These are phyloP conservation scores for Aspergillus leporis DNA, from an alignment of 495 filamentous ascomycete genomes.

Conservation along the genomic window DNA sequence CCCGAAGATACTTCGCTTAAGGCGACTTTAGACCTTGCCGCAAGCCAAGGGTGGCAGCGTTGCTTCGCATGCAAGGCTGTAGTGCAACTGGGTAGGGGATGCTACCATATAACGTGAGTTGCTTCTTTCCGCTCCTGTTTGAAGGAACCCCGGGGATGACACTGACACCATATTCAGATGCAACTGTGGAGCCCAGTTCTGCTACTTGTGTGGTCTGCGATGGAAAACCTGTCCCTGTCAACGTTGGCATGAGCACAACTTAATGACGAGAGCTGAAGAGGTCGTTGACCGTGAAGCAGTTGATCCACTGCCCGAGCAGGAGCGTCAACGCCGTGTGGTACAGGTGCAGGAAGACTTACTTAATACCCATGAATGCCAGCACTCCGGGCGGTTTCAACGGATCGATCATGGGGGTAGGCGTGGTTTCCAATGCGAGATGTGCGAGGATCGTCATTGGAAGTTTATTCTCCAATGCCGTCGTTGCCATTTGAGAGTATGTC, in stretches of 20 bases:
- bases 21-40: slow-evolving; percentile 56
- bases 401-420: background rate
- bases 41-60: slow-evolving; percentile 57
- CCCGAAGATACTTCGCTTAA: slow-evolving; percentile 41
- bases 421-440: slow-evolving; percentile 7
- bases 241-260: slow-evolving; percentile 28
- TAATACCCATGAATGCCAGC: slow-evolving; percentile 8
- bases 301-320: background rate
- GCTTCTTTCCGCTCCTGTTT: slow-evolving; percentile 19
- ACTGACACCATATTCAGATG: slow-evolving; percentile 1
- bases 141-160: too few species aligned
- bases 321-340: slow-evolving; percentile 4
- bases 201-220: background rate
- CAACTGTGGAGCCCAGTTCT: background rate
- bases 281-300: slow-evolving; percentile 5
- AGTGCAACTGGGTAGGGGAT: slow-evolving; percentile 58
- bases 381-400: slow-evolving; percentile 6
- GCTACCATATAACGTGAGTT: slow-evolving; percentile 63
- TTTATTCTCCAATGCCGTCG: slow-evolving; percentile 11
- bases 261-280: slow-evolving; percentile 1
- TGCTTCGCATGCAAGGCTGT: slow-evolving; percentile 61
- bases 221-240: slow-evolving; percentile 7
- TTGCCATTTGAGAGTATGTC: slow-evolving; percentile 7
- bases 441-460: slow-evolving; percentile 2
- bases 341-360: slow-evolving; percentile 9